Evolutionary conservation across 805 yeast genomes (phyloP).

Genomic region (Saccharomycopsis synnaedendra): DNA sequence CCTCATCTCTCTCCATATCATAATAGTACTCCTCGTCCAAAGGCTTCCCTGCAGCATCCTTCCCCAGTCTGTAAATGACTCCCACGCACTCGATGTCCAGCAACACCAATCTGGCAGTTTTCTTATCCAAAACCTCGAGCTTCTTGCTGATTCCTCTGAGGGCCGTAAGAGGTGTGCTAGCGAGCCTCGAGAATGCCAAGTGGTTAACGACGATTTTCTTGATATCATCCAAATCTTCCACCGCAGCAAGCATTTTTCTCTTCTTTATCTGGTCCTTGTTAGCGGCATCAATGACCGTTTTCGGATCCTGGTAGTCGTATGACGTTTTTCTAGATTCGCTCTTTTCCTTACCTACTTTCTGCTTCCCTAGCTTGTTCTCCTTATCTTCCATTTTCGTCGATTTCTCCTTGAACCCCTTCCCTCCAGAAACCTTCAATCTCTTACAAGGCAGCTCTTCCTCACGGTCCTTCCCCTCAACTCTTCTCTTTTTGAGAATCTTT

Average conservation of each 20-base stretch:
- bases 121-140: conserved; percentile 21
- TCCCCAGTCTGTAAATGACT: conserved; percentile 79
- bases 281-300: conserved; percentile 15
- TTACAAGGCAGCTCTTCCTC: too few species aligned
- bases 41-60: conserved; percentile 94
- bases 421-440: neutral
- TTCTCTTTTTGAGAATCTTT: neutral
- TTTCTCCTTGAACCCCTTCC: neutral
- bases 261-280: conserved; percentile 13
- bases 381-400: neutral
- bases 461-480: neutral
- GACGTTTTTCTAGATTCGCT: neutral
- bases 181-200: conserved; percentile 78
- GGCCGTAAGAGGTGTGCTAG: conserved; percentile 76
- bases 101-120: conserved; percentile 33
- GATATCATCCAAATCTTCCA: conserved; percentile 34
- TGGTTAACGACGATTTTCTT: conserved; percentile 67
- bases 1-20: conserved; percentile 71
- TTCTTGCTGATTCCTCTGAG: conserved; percentile 47
- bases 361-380: neutral
- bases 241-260: conserved; percentile 5
- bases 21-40: conserved; percentile 92
- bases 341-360: neutral
- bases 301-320: conserved; percentile 17
- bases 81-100: conserved; percentile 55